Base-by-base conservation (phyloP, 2,329 filamentous ascomycete species). In the Penicillium sclerotiorum region DNA sequence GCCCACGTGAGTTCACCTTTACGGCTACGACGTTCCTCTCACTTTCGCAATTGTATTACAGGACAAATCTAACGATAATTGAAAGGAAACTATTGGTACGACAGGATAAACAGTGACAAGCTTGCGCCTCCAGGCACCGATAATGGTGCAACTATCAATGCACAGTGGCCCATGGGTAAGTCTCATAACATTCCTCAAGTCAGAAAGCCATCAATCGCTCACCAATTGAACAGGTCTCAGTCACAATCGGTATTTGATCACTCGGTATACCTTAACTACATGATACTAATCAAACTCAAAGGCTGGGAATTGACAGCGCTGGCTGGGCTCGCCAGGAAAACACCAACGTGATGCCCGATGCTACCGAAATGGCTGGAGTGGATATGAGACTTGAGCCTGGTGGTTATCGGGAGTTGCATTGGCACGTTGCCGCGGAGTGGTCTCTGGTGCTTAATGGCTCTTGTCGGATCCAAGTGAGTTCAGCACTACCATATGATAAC, bases 341-440 rank as follows among this genome's bases (percentile, higher is more conserved):
- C 58, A 67, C 60, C 0, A 66, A 65, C 1, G 77, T 80, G 8
- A 72, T 85, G 50, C 81, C 82, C 1, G 61, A 48, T 51, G 66
- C 79, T 6, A 77, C 67, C 3, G 69, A 65, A 12, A 82, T 84
- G 78, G 80, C 81, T 0, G 81, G 80, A 36, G 81, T 84, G 1
- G 77, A 84, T 55, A 84, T 84, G 81, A 75, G 80, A 33, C 72
- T 84, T 1, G 76, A 74, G n/a, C 75, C 80, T 0, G 68, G 80
- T 21, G 81, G 78, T 0, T 85, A 85, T 53, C 78, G 84, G 17
- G 83, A 87, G 62, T 69, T 87, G 18, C 84, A 87, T 56, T 87
- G 72, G 71, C 71, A 74, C 46, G 61, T 70, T 3, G 71, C 70
- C 1, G 49, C 52, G 5, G 71, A 74, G 49, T 73, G 71, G 71